Base-by-base conservation (phyloP, 1,139 yeast species). In the Eremothecium coryli region DNA sequence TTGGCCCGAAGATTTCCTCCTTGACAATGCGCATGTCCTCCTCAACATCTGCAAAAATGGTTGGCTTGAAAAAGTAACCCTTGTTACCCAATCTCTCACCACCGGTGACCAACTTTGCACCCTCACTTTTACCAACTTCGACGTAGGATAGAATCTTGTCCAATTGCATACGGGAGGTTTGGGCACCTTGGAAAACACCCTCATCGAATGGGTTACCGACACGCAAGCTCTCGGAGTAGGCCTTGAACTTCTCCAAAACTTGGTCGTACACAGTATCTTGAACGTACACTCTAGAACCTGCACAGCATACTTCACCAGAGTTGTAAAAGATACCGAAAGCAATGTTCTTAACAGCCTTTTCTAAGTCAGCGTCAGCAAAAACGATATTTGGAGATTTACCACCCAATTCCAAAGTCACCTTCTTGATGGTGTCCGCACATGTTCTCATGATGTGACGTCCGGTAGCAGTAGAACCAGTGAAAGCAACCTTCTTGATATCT, bases 1-100 rank as follows among this genome's bases (percentile, higher is more conserved):
- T 78, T 21, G 88, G 88, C 32, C 88, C 95, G 50, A 85, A 85
- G 37, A 86, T 82, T 62, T 84, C 95, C 45, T 82, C 93, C 48
- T 65, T 68, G 39, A 77, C 79, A 48, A 82, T 76, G 44, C 64
- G 63, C 76, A 76, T 73, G 44, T 72, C 67, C 53, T 75, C 82
- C 27, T 64, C 68, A 43, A 82, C 80, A 52, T 80, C 84, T 35
- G 78, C 77, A 49, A 84, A 78, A 40, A 84, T 73, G 39, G 90
- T 82, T 50, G 94, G 94, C 54, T 72, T 70, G 43, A 82, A 65
- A 54, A 78, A 82, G 62, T 68, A 80, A 48, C 93, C 90, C 58
- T 75, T 78, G 34, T 51, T 49, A 26, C 67, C 68, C 38, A 54
- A 52, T 65, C 78, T 68, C 53, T 62, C 68, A 65, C 86, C 86